Percentiles rank a stretch among this genome's conserved stretches.
Conservation (phyloP, 352 stramenopile genomes). For the Phytophthora chlamydospora region DNA sequence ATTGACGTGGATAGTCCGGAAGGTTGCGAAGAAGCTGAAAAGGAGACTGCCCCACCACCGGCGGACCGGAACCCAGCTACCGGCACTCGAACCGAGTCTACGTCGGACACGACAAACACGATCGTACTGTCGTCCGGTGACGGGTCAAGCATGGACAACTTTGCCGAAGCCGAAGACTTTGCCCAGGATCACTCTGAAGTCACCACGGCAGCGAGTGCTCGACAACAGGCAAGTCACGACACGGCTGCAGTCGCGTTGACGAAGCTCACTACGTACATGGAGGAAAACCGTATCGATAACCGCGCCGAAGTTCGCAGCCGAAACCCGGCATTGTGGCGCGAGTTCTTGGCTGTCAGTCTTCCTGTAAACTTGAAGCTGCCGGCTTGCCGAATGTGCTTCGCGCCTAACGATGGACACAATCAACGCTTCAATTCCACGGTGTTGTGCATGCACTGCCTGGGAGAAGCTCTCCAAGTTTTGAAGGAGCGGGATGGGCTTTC, state of each 20-base stretch:
- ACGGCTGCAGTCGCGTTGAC: slow-evolving; percentile 7
- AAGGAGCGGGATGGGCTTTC: slow-evolving; percentile 19
- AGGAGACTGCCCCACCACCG: background rate
- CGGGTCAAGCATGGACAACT: background rate
- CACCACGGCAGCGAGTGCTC: slow-evolving; percentile 1
- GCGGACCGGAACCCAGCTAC: background rate
- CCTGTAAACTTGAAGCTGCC: slow-evolving; percentile 21
- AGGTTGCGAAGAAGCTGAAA: slow-evolving; percentile 8
- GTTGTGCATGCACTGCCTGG: slow-evolving; percentile 53
- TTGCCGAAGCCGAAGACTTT: slow-evolving; percentile 13
- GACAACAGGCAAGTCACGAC: slow-evolving; percentile 10
- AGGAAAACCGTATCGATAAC: slow-evolving; percentile 33
- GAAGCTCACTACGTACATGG: slow-evolving; percentile 45
- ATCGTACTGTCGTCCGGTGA: background rate
- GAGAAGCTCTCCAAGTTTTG: slow-evolving; percentile 30
- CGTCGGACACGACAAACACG: background rate
- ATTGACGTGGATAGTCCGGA: slow-evolving; percentile 26
- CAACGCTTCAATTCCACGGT: slow-evolving; percentile 62
- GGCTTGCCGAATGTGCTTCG: slow-evolving; percentile 46
- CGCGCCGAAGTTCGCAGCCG: slow-evolving; percentile 38
- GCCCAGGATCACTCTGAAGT: slow-evolving; percentile 12
- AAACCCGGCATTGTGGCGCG: slow-evolving; percentile 48
- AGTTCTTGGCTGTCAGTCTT: slow-evolving; percentile 47
- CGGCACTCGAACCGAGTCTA: background rate
- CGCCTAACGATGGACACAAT: slow-evolving; percentile 46